phyloP scores from a whole-genome alignment of 768 basidiomycete species.

The Botryobasidium botryosum region DNA sequence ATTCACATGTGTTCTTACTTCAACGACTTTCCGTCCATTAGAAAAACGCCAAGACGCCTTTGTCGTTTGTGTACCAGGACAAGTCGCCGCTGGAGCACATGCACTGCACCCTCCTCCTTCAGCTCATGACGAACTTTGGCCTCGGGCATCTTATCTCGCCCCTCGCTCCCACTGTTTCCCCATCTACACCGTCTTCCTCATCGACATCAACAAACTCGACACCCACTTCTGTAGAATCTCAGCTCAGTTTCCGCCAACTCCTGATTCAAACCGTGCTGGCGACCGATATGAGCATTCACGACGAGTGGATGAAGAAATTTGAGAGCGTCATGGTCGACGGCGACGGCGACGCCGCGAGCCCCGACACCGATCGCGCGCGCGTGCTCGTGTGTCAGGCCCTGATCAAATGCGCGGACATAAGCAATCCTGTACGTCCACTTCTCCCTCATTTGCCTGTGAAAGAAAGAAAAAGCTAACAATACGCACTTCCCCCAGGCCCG shows the following conservation, averaged over 20 bases:
- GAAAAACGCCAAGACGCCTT: constrained; percentile 87
- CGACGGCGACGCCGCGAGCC: not conserved
- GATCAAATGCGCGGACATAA: constrained; percentile 96
- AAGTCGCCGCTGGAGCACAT: constrained; percentile 83
- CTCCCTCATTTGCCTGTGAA: constrained; percentile 1
- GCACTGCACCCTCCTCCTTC: constrained; percentile 69
- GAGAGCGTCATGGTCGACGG: constrained; percentile 22
- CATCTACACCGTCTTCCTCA: constrained; percentile 21
- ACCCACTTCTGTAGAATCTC: not conserved
- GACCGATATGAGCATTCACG: constrained; percentile 90
- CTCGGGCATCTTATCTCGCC: constrained; percentile 30
- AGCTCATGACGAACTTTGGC: constrained; percentile 66
- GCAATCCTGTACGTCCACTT: constrained; percentile 67
- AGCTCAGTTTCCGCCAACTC: constrained; percentile 39
- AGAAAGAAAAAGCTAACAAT: too few species aligned
- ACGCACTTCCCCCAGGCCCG: constrained; percentile 41
- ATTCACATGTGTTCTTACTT: not conserved
- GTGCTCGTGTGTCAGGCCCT: constrained; percentile 74
- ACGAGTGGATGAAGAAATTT: constrained; percentile 62
- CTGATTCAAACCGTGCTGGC: constrained; percentile 73
- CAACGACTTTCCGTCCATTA: constrained; percentile 20
- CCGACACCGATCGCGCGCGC: constrained; percentile 8
- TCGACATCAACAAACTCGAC: not conserved
- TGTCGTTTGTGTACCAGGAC: constrained; percentile 77
- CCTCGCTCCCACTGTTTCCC: constrained; percentile 12